Evolutionary conservation across 345 rosid genomes (phyloP).

Genomic region (Citrus maxima): DNA sequence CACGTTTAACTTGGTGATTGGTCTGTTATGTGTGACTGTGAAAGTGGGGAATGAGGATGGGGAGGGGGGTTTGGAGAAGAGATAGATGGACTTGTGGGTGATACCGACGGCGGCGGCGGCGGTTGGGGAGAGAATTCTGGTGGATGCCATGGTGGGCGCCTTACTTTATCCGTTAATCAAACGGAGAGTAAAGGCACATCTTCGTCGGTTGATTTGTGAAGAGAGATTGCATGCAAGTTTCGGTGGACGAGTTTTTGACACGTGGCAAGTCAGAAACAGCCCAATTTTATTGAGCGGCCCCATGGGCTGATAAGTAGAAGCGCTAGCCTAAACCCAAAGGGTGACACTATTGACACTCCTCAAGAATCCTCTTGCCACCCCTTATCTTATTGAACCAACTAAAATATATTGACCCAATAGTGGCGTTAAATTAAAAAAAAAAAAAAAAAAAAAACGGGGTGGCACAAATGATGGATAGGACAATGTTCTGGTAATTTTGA

Average conservation of each 20-base stretch:
- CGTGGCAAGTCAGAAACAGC: background rate
- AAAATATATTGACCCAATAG: no score
- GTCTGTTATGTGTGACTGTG: constrained; percentile 15
- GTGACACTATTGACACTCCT: no score
- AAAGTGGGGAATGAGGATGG: constrained; percentile 11
- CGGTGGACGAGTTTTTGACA: constrained; percentile 18
- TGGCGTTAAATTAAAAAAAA: no score
- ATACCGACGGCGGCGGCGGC: constrained; percentile 14
- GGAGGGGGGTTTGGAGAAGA: constrained; percentile 21
- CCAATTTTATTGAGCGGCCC: background rate
- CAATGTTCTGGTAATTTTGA: no score
- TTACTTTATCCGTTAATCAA: constrained; percentile 14
- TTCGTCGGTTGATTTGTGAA: background rate
- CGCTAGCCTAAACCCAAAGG: background rate
- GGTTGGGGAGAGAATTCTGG: constrained; percentile 22
- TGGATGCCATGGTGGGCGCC: constrained; percentile 33
- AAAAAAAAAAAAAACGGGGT: no score
- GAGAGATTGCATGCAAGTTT: background rate
- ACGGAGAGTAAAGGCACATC: background rate
- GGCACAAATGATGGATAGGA: no score
- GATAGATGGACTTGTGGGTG: constrained; percentile 16
- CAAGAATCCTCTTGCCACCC: no score
- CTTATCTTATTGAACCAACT: no score
- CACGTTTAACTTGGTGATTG: constrained; percentile 39
- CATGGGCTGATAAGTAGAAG: background rate